Evolutionary conservation across 306 rosid genomes (phyloP), one percentile per base, ranked within the genome.

Genomic region (Cotoneaster glaucophyllus): DNA sequence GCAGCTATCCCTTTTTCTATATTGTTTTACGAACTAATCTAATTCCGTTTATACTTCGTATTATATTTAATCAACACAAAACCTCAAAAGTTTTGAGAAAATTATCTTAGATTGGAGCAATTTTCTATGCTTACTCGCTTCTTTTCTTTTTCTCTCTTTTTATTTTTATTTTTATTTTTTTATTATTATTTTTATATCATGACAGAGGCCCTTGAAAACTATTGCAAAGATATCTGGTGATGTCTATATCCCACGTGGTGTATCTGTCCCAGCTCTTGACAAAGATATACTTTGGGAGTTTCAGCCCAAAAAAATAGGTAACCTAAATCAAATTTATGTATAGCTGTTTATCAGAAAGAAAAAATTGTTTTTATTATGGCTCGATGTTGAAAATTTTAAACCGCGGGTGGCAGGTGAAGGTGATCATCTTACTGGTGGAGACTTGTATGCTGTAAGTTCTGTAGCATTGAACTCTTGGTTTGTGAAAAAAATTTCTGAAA

Each of bases 241-340:
- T 88, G 99, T 96, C 81, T 96, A 96, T 80, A 96, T 96, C 79
- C 99, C 98, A 2, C 98, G 99, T 76, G 99, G 98, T 74, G 97
- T 96, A 41, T 80, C 99, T 79, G 99, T 96, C 62, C 98, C 99
- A 10, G 93, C 98, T 69, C 99, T 96, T 39, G 99, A 96, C 91
- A 96, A 96, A 81, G 97, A 96, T 78, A 73, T 65, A 72, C 97
- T 92, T 14, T 96, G 99, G 99, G 99, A 96, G 78, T 96, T 96
- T 82, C 85, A 89, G 71, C 99, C 99, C 19, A 96, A 88, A 79
- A 96, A 88, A 85, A 48, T 96, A 67, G 96, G 99, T 96, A 87
- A 81, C 31, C 2, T 21, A 5, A 44, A 70, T 50, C 76, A 66
- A 74, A 61, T 56, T 12, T 18, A n/a, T 74, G 18, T 73, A 5